Evolutionary conservation across 2,329 filamentous ascomycete species (phyloP).

Genomic region (Phialocephala sp.): DNA sequence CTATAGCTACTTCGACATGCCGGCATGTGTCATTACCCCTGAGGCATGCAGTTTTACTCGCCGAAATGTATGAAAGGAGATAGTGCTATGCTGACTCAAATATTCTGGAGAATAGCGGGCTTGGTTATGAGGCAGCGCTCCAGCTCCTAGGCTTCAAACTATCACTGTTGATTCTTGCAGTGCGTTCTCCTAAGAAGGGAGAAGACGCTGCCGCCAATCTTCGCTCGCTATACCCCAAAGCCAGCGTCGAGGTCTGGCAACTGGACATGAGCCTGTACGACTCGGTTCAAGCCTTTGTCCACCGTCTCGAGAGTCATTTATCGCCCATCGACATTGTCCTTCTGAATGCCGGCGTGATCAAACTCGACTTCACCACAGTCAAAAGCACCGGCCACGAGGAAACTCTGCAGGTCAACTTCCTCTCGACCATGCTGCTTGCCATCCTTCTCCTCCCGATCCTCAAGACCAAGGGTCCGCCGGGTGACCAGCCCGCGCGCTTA

Average conservation of each 20-base stretch:
- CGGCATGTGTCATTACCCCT: no score
- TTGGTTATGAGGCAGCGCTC: conserved; percentile 51
- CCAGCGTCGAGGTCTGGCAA: conserved; percentile 54
- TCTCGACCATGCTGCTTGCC: conserved; percentile 32
- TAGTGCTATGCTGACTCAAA: no score
- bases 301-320: conserved; percentile 40
- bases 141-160: conserved; percentile 49
- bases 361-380: neutral
- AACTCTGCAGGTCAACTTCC: conserved; percentile 29
- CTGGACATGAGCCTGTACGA: conserved; percentile 54
- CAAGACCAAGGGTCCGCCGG: no score
- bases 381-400: conserved; percentile 10
- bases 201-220: conserved; percentile 47
- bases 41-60: no score
- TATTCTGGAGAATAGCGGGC: no score
- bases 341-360: conserved; percentile 37
- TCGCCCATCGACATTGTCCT: conserved; percentile 50
- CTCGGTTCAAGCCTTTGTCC: conserved; percentile 50
- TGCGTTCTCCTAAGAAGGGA: conserved; percentile 51
- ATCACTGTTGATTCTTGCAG: conserved; percentile 53
- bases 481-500: no score
- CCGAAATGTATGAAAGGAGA: no score
- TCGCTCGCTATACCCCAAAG: conserved; percentile 30
- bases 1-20: no score
- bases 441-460: conserved; percentile 41